phyloP scores from a whole-genome alignment of 2,329 filamentous ascomycete species.

The Orbilia javanica region DNA sequence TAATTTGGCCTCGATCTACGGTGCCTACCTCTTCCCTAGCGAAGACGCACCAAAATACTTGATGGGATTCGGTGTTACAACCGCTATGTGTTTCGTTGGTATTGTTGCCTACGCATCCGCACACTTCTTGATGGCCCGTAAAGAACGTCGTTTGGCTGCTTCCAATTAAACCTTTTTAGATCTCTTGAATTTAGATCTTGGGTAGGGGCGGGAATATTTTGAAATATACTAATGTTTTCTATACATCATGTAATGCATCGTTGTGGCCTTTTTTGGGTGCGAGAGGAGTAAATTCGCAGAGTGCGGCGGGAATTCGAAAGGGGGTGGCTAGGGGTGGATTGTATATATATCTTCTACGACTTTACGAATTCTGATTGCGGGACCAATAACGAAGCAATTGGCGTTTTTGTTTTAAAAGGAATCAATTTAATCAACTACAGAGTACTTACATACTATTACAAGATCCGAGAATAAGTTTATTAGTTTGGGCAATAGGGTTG shows the following conservation, averaged over 20 bases:
- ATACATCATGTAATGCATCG: constrained; percentile 5
- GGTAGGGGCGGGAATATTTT: background rate
- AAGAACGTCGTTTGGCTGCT: constrained; percentile 17
- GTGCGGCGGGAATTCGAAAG: background rate
- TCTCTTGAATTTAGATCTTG: background rate
- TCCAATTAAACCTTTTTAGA: background rate
- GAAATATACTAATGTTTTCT: constrained; percentile 14
- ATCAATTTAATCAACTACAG: background rate
- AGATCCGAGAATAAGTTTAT: too few relatives aligned
- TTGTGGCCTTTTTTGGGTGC: constrained; percentile 8
- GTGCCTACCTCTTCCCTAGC: constrained; percentile 70
- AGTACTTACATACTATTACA: background rate
- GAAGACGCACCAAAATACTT: constrained; percentile 69
- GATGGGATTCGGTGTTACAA: constrained; percentile 66
- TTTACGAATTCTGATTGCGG: constrained; percentile 22
- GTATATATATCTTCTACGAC: constrained; percentile 27
- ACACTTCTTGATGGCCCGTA: constrained; percentile 61
- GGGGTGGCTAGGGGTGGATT: background rate
- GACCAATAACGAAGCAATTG: constrained; percentile 31
- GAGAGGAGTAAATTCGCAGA: background rate
- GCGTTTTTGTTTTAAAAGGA: background rate
- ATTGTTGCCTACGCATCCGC: constrained; percentile 62
- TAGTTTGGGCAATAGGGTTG: too few relatives aligned
- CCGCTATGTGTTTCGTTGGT: constrained; percentile 63
- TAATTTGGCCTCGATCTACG: constrained; percentile 72